Conservation (phyloP, 305 asterid genomes). For the Fraxinus sp. region DNA sequence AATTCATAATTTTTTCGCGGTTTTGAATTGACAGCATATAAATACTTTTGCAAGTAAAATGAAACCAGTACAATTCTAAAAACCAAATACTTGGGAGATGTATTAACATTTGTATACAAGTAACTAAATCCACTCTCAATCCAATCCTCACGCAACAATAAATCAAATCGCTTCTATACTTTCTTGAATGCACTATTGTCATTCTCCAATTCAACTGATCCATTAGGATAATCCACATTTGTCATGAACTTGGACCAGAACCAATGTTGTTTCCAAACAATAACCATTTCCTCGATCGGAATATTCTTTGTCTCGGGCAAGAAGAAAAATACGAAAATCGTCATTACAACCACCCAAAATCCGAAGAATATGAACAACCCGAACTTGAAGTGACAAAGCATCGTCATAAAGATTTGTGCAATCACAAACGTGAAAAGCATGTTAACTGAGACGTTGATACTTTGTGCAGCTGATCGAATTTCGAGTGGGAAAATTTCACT, state of each 20-base stretch:
- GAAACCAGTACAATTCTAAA: neutral
- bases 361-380: conserved; percentile 78
- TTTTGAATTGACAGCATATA: neutral
- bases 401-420: conserved; percentile 64
- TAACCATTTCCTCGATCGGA: conserved; percentile 76
- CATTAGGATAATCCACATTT: conserved; percentile 38
- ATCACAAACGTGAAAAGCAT: conserved; percentile 68
- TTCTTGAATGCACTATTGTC: conserved; percentile 13
- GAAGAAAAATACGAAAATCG: conserved; percentile 51
- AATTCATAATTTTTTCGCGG: neutral
- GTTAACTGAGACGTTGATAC: conserved; percentile 70
- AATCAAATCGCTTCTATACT: neutral
- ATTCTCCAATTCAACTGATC: conserved; percentile 25
- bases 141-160: neutral
- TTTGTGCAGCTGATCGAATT: conserved; percentile 82
- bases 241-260: conserved; percentile 62
- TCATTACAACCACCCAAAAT: conserved; percentile 61
- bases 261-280: conserved; percentile 84
- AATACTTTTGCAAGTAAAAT: neutral
- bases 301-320: conserved; percentile 84
- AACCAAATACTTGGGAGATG: neutral
- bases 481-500: conserved; percentile 90
- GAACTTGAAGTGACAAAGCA: conserved; percentile 78
- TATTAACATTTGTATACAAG: neutral
- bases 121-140: neutral